Conservation (phyloP, 2,329 filamentous ascomycete species). For the Albifimbria verrucaria region DNA sequence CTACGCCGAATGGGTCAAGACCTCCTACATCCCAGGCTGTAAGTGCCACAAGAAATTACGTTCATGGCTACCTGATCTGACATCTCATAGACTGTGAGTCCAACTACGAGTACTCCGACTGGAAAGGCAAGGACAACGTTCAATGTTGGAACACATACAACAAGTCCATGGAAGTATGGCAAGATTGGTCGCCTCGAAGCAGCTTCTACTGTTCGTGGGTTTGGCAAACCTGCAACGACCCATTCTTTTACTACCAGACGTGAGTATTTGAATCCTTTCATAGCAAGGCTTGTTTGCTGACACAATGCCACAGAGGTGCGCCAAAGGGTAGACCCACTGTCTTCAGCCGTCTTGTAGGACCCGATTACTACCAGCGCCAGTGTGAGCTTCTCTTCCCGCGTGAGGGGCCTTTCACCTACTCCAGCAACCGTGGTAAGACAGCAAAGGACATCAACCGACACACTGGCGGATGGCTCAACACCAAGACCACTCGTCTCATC, state of each 20-base stretch:
- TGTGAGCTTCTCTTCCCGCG: constrained; percentile 55
- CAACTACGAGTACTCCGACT: constrained; percentile 4
- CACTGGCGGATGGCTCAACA: constrained; percentile 54
- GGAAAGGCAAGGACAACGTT: constrained; percentile 9
- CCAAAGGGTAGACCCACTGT: constrained; percentile 41
- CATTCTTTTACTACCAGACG: constrained; percentile 21
- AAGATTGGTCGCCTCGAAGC: constrained; percentile 46
- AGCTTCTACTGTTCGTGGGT: constrained; percentile 49
- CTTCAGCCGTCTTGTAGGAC: constrained; percentile 47
- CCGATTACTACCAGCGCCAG: constrained; percentile 52
- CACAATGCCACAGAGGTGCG: constrained; percentile 35
- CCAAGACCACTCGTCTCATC: constrained; percentile 50
- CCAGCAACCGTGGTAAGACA: constrained; percentile 40
- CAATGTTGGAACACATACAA: constrained; percentile 53
- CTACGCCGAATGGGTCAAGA: constrained; percentile 6
- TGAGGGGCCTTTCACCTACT: constrained; percentile 46
- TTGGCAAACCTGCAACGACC: constrained; percentile 63
- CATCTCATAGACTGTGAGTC: constrained; percentile 5
- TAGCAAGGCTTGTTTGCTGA: constrained; percentile 25
- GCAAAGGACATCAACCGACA: constrained; percentile 46
- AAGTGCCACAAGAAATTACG: constrained; percentile 2
- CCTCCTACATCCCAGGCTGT: constrained; percentile 5
- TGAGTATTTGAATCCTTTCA: constrained; percentile 17
- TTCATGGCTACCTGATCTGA: no score
- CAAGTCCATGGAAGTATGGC: constrained; percentile 43